Base-by-base conservation (phyloP, 2,329 filamentous ascomycete species). In the Fusarium tricinctum region DNA sequence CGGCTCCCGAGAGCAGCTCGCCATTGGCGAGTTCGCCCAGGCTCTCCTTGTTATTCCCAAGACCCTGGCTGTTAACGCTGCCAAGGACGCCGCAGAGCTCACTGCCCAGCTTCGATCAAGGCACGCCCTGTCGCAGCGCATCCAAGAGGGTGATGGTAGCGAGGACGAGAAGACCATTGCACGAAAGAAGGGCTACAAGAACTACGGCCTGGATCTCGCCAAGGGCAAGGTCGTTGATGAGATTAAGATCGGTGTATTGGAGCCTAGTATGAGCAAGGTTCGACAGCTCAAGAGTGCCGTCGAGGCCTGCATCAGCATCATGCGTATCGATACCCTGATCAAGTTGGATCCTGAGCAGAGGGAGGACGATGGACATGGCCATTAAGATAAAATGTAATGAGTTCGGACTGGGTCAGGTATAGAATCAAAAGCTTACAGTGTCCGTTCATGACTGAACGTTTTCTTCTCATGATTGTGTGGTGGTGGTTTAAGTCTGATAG, bases 271-370 rank as follows among this genome's bases (percentile, higher is more conserved):
- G 85, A 97, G 95, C 88, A 99, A 99, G 87, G 88, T 99, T 73
- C 92, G 95, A 81, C 96, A 98, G 85, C 85, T 99, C 77, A 99
- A 99, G 91, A 97, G 92, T 81, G 96, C 96, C 28, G 96, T 99
- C 49, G 96, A 99, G 84, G 96, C 96, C 56, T 98, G 96, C 81
- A 97, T 99, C 81, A 92, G 94, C 77, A 98, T 99, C 79, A 98
- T 99, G 96, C 89, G 96, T 76, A 99, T 99, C 78, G 96, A 99
- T 84, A 98, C 96, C 70, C 86, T 99, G 81, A 98, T 99, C 83
- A 97, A 97, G 85, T 84, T 99, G 80, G 96, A 99, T 85, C 94
- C 94, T 19, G 94, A 97, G 70, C 68, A 69, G 84, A 88, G 91
- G 84, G 86, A 89, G 76, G 88, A 88, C 72, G 92, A 97, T 82